Evolutionary conservation across 2,329 filamentous ascomycete genomes (phyloP), one percentile per base, ranked within the genome.

Genomic region (Stachybotrys chlorohalonatus): DNA sequence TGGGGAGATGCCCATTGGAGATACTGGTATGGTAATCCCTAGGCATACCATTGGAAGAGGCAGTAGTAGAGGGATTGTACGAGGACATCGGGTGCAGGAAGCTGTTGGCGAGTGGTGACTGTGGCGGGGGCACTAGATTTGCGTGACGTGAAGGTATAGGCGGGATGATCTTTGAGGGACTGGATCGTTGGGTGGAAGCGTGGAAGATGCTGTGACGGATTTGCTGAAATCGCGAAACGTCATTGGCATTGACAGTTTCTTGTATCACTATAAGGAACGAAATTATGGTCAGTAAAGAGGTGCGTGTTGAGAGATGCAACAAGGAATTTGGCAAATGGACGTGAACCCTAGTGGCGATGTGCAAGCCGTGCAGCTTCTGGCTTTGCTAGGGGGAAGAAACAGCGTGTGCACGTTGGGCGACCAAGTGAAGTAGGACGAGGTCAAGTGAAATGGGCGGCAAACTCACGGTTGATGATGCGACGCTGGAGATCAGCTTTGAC

Each of bases 401-500:
- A 24, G 24, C 24, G 24, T 4, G 24, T 24, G 24, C 24, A 24
- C 24, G 24, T 24, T 24, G 24, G 24, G 24, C 24, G 24, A 24
- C 24, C 24, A 24, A 24, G 24, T 24, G 15, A 49, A 17, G 47
- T 11, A 52, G 4, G 24, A 4, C 4, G 24, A 24, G 24, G 24
- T 24, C 24, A 49, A 30, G 17, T 15, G 52, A n/a, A 31, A 16
- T 39, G 31, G 31, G 31, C 51, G 50, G 53, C 32, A 45, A 31
- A 53, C 89, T 72, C 78, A 97, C 94, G 82, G 56, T 82, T 76
- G 59, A 87, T 82, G 57, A 96, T 88, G 63, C 93, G 86, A 56
- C 75, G 74, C 71, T 96, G 91, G 56, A 97, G 75, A 47, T 88
- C 82, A 39, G 84, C 83, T 76, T 99, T 99, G 64, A 94, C 86